Conservation (phyloP, 1,284 basidiomycete genomes). For the Ganoderma resinaceum region DNA sequence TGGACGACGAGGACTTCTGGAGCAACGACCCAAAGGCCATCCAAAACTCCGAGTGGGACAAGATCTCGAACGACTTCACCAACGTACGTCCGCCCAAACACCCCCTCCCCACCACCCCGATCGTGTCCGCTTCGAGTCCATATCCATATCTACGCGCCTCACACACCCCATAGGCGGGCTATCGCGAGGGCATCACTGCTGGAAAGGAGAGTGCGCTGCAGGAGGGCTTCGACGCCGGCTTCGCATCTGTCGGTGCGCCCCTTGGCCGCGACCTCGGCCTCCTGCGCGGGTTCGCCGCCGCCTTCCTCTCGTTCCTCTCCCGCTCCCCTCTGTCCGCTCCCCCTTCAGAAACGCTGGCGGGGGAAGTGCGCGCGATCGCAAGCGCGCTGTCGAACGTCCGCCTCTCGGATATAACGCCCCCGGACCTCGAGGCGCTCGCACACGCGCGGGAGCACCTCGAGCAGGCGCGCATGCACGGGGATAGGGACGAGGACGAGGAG, state of each 20-base stretch:
- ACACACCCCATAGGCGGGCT: slow-evolving; percentile 66
- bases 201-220: slow-evolving; percentile 86
- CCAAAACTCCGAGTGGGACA: slow-evolving; percentile 66
- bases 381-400: slow-evolving; percentile 61
- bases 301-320: slow-evolving; percentile 60
- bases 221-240: slow-evolving; percentile 83
- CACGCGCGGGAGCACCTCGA: slow-evolving; percentile 73
- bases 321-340: neutral
- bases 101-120: neutral
- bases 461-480: slow-evolving; percentile 10
- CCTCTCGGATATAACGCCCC: slow-evolving; percentile 71
- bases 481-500: slow-evolving; percentile 33
- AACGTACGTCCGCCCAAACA: slow-evolving; percentile 51
- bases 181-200: slow-evolving; percentile 86
- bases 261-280: slow-evolving; percentile 76
- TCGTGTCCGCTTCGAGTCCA: neutral
- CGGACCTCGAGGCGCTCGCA: slow-evolving; percentile 73
- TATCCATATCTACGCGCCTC: neutral
- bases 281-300: slow-evolving; percentile 71
- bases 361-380: slow-evolving; percentile 60
- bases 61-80: slow-evolving; percentile 69
- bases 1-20: slow-evolving; percentile 60
- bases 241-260: slow-evolving; percentile 73
- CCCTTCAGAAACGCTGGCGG: slow-evolving; percentile 4
- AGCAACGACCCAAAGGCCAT: slow-evolving; percentile 48